Percentiles rank a stretch among this genome's conserved stretches.
phyloP scores from a whole-genome alignment of 2,329 filamentous ascomycete genomes.

The Tolypocladium tundrense region DNA sequence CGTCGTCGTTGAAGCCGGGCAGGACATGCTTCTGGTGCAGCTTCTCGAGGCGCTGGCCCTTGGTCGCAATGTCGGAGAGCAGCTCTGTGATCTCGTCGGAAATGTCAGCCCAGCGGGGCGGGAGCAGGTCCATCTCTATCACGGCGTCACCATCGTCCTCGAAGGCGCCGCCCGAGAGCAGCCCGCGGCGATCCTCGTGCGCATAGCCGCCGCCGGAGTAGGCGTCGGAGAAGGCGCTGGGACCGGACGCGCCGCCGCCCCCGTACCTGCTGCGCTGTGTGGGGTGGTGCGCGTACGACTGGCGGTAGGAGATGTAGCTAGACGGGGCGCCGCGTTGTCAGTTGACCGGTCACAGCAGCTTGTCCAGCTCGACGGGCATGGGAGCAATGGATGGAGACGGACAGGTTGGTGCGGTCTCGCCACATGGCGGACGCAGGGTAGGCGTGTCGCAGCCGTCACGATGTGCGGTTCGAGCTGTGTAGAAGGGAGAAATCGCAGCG shows the following conservation, averaged over 20 bases:
- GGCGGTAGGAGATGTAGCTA: conserved; percentile 97
- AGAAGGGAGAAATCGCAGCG: conserved; percentile 2
- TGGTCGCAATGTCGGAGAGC: conserved; percentile 68
- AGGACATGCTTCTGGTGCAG: conserved; percentile 95
- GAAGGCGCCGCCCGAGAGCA: conserved; percentile 71
- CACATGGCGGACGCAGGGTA: conserved; percentile 65
- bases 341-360: neutral
- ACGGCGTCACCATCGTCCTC: conserved; percentile 85
- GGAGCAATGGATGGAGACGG: conserved; percentile 24
- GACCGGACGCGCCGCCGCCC: conserved; percentile 35
- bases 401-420: conserved; percentile 99
- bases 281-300: conserved; percentile 94
- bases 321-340: neutral
- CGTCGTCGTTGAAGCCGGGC: conserved; percentile 93
- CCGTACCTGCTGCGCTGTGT: conserved; percentile 66
- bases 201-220: conserved; percentile 38
- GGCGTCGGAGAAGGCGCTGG: conserved; percentile 48
- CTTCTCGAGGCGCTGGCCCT: conserved; percentile 78
- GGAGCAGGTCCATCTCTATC: conserved; percentile 96
- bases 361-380: neutral
- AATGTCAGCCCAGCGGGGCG: conserved; percentile 90
- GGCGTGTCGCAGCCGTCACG: conserved; percentile 15
- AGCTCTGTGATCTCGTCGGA: conserved; percentile 87
- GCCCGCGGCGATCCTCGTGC: conserved; percentile 56
- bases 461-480: neutral